Evolutionary conservation across 345 rosid species (phyloP).

Genomic region (Aethionema arabicum): DNA sequence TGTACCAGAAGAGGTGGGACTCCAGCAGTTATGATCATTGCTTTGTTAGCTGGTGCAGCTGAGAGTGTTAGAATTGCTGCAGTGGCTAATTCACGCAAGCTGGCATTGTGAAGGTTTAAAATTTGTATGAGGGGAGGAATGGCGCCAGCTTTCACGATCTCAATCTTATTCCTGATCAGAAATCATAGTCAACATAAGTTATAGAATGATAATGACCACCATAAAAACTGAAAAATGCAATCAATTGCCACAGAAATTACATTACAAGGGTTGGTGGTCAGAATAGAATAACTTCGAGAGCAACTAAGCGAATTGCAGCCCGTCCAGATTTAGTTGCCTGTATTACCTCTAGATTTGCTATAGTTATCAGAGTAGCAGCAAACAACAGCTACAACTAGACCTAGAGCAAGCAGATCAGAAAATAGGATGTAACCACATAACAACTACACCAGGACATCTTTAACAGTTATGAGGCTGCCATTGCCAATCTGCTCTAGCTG

Average conservation of each 20-base stretch:
- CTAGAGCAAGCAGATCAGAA: background rate
- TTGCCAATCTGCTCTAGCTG: background rate
- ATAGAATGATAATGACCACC: background rate
- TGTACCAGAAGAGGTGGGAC: conserved; percentile 63
- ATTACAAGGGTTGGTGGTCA: background rate
- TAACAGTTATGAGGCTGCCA: background rate
- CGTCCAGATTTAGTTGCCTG: too few relatives aligned
- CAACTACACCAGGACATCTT: background rate
- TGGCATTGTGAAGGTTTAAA: conserved; percentile 51
- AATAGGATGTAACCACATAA: conserved; percentile 1
- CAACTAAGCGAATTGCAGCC: conserved; percentile 9
- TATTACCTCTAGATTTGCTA: background rate
- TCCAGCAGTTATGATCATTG: conserved; percentile 58
- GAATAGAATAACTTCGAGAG: background rate
- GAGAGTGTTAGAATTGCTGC: conserved; percentile 78
- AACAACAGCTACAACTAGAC: conserved; percentile 1
- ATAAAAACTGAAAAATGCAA: background rate
- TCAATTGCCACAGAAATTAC: background rate
- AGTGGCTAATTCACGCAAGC: conserved; percentile 63
- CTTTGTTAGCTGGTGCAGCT: conserved; percentile 66
- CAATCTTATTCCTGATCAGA: conserved; percentile 63
- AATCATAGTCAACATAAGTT: conserved; percentile 4
- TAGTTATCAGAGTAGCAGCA: background rate
- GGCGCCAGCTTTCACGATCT: conserved; percentile 69
- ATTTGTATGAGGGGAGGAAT: conserved; percentile 66